Evolutionary conservation across 129 eudicot species (phyloP).

Genomic region (Helichrysum umbraculigerum): DNA sequence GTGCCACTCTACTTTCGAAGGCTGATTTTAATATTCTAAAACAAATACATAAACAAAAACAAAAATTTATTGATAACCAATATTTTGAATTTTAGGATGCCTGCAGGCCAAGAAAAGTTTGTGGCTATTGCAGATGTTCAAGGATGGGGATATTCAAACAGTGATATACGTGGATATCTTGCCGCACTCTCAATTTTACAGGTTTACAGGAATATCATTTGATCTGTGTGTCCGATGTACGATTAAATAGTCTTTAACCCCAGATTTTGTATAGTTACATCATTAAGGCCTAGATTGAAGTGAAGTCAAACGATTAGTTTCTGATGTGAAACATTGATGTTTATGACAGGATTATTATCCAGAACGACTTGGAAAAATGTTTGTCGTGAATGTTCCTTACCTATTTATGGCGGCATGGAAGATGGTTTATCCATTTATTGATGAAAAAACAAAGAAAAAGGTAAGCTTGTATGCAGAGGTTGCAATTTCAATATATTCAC

Average conservation of each 20-base stretch:
- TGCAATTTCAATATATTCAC: background rate
- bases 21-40: no score
- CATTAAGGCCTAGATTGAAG: background rate
- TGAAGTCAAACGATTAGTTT: conserved; percentile 14
- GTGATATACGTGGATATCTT: conserved; percentile 58
- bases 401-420: conserved; percentile 88
- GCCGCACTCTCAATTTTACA: conserved; percentile 64
- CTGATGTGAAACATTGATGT: conserved; percentile 23
- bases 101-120: conserved; percentile 69
- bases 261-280: conserved; percentile 4
- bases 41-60: no score
- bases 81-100: conserved; percentile 41
- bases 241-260: background rate
- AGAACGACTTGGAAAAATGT: conserved; percentile 83
- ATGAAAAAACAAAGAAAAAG: conserved; percentile 72
- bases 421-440: conserved; percentile 79
- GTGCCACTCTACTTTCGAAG: background rate
- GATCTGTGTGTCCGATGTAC: conserved; percentile 15
- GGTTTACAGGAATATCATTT: conserved; percentile 38
- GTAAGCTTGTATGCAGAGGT: conserved; percentile 27
- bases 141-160: conserved; percentile 74
- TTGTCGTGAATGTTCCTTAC: conserved; percentile 62
- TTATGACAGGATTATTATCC: conserved; percentile 85
- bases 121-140: conserved; percentile 58
- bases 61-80: background rate